Percentiles rank a stretch among this genome's conserved stretches.
Evolutionary conservation across 139 green algal genomes (phyloP).

Genomic region (Ulvella scutata): DNA sequence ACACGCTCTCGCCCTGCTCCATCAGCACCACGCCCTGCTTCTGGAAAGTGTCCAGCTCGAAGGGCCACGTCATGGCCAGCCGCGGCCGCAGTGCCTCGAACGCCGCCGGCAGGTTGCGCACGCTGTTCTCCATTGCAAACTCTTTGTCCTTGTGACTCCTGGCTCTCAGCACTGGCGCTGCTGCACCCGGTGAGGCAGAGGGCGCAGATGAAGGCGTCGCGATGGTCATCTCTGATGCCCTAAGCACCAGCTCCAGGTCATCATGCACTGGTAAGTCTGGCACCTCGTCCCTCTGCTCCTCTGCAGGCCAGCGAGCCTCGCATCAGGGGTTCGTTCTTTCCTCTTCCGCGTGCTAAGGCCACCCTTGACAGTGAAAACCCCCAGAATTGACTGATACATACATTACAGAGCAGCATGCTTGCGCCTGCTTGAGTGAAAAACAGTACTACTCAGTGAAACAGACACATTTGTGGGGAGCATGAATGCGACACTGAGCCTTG

Average conservation of each 20-base stretch:
- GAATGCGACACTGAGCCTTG: too few relatives aligned
- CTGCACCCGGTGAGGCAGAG: not conserved
- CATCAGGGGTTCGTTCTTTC: too few relatives aligned
- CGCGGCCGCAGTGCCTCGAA: constrained; percentile 6
- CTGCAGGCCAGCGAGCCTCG: not conserved
- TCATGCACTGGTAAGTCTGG: constrained; percentile 18
- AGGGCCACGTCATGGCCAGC: constrained; percentile 54
- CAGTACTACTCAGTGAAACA: too few relatives aligned
- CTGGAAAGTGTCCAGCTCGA: constrained; percentile 89
- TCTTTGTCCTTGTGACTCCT: not conserved
- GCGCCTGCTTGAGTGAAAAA: too few relatives aligned
- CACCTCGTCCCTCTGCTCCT: constrained; percentile 8
- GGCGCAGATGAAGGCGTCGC: not conserved
- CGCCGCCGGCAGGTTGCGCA: not conserved
- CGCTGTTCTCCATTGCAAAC: constrained; percentile 6
- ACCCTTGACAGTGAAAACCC: too few relatives aligned
- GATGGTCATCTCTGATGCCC: not conserved
- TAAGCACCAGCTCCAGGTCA: constrained; percentile 15
- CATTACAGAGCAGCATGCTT: too few relatives aligned
- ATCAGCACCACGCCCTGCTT: constrained; percentile 61
- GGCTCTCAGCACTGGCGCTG: not conserved
- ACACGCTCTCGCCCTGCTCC: constrained; percentile 39
- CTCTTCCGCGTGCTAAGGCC: too few relatives aligned
- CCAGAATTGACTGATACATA: too few relatives aligned
- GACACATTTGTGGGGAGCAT: too few relatives aligned